These are phyloP conservation scores for Ophiostoma pallidulum DNA, from an alignment of 2,329 filamentous ascomycete species.

Conservation along the genomic window DNA sequence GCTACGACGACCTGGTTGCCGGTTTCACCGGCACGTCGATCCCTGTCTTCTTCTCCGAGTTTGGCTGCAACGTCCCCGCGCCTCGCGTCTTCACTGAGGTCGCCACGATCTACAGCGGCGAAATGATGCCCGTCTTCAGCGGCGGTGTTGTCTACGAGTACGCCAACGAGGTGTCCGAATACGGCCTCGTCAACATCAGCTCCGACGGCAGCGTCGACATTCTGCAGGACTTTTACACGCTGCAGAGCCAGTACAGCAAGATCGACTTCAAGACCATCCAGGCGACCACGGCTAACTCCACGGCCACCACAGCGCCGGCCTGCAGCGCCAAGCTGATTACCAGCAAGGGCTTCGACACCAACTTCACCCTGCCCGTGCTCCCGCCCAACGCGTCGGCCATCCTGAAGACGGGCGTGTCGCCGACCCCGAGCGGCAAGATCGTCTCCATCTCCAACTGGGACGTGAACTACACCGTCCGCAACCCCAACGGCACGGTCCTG, in stretches of 20 bases:
- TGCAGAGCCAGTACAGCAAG: slow-evolving; percentile 65
- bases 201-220: slow-evolving; percentile 48
- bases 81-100: slow-evolving; percentile 72
- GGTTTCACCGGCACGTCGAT: slow-evolving; percentile 58
- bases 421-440: slow-evolving; percentile 56
- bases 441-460: slow-evolving; percentile 47
- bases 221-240: slow-evolving; percentile 58
- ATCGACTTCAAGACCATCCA: slow-evolving; percentile 63
- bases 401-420: slow-evolving; percentile 65
- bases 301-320: slow-evolving; percentile 43
- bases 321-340: slow-evolving; percentile 60
- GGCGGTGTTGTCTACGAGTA: slow-evolving; percentile 78
- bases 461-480: slow-evolving; percentile 49
- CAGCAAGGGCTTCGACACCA: slow-evolving; percentile 57
- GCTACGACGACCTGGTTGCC: slow-evolving; percentile 47
- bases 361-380: slow-evolving; percentile 66
- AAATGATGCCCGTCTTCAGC: slow-evolving; percentile 61
- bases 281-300: slow-evolving; percentile 46
- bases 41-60: slow-evolving; percentile 76
- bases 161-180: slow-evolving; percentile 59
- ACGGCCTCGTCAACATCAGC: slow-evolving; percentile 54
- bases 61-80: slow-evolving; percentile 64
- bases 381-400: slow-evolving; percentile 61
- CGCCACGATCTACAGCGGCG: slow-evolving; percentile 55
- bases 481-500: slow-evolving; percentile 54